Conservation (phyloP, 2,329 filamentous ascomycete species). For the Exophiala phaeomuriformis region DNA sequence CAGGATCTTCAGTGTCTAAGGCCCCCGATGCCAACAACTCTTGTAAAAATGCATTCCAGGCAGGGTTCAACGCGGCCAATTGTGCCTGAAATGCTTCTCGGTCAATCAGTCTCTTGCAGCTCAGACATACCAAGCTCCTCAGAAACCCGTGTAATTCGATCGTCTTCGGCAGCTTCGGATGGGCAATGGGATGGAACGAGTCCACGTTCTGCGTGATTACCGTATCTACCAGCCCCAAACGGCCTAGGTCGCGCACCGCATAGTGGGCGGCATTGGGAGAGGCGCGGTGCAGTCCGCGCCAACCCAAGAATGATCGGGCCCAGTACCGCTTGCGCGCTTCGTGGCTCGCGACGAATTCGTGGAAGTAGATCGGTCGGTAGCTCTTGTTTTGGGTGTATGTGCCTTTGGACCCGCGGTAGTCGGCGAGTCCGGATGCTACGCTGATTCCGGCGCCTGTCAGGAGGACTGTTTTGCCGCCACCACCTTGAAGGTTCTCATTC, state of each 20-base stretch:
- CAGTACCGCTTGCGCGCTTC: conserved; percentile 88
- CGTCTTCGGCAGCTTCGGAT: conserved; percentile 61
- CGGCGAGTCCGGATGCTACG: conserved; percentile 83
- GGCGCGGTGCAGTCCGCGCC: conserved; percentile 73
- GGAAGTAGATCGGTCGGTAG: conserved; percentile 86
- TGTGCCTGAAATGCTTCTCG: conserved; percentile 68
- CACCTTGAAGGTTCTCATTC: not conserved
- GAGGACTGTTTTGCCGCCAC: conserved; percentile 45
- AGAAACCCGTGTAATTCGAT: conserved; percentile 90
- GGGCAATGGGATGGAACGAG: conserved; percentile 75
- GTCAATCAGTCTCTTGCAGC: conserved; percentile 64
- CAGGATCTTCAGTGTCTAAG: conserved; percentile 67
- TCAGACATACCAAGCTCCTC: conserved; percentile 70
- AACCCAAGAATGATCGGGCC: conserved; percentile 89
- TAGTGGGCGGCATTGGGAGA: conserved; percentile 71
- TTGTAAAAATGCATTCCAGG: conserved; percentile 70
- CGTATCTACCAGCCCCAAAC: conserved; percentile 62
- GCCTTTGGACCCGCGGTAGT: conserved; percentile 83
- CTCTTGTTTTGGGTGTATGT: conserved; percentile 88
- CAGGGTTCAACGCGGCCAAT: conserved; percentile 71
- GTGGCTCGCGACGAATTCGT: conserved; percentile 77
- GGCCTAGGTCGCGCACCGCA: conserved; percentile 65
- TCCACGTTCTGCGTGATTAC: conserved; percentile 97
- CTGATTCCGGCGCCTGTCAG: conserved; percentile 85
- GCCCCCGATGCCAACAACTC: conserved; percentile 67